phyloP scores from a whole-genome alignment of 192 early-diverging fungal genomes.

The Linnemannia schmuckeri region DNA sequence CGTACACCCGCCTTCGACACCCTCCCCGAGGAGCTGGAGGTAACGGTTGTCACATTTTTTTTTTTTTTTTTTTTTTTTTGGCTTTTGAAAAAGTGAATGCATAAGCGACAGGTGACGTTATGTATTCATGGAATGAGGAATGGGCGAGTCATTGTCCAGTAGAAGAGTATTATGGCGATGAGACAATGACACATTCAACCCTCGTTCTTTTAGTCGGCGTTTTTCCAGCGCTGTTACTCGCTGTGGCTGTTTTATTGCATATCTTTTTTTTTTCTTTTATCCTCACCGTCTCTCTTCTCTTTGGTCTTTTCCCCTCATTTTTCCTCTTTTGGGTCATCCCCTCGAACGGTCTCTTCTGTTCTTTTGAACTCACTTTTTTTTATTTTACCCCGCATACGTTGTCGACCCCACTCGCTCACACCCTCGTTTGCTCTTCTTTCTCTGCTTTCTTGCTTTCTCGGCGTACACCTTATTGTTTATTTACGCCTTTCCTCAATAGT shows the following conservation, averaged over 20 bases:
- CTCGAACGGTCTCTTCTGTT: too few species aligned
- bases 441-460: not conserved
- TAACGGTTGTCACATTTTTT: not conserved
- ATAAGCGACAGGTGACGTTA: not conserved
- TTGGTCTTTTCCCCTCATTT: not conserved
- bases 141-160: too few species aligned
- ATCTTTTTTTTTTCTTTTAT: not conserved
- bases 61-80: not conserved
- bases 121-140: not conserved
- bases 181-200: too few species aligned
- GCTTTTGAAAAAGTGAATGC: not conserved
- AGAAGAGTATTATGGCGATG: too few species aligned
- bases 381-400: not conserved
- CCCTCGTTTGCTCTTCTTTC: not conserved
- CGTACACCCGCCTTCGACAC: slow-evolving; percentile 15
- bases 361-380: not conserved
- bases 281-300: not conserved
- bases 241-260: not conserved
- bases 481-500: slow-evolving; percentile 14
- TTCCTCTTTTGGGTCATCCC: not conserved
- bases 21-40: slow-evolving; percentile 32
- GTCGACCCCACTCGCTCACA: not conserved
- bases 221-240: too few species aligned
- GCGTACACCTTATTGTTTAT: not conserved
- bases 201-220: too few species aligned